Percentiles rank a stretch among this genome's conserved stretches.
Conservation (phyloP, 192 early-diverging fungal species). For the Neocallimastix lanati region DNA sequence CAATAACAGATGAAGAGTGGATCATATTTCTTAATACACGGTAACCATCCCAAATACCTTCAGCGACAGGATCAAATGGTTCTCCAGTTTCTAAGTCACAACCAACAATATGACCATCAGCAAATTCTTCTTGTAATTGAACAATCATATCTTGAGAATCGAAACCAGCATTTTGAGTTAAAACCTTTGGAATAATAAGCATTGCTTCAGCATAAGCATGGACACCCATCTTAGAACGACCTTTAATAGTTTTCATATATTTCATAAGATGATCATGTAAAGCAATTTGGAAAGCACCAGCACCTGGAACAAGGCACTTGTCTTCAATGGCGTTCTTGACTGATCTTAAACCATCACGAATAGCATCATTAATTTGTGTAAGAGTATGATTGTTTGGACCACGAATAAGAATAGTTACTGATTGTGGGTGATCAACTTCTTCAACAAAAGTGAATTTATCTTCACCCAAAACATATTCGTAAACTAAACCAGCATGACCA, state of each 20-base stretch:
- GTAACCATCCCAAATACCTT: slow-evolving; percentile 98
- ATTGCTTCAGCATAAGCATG: slow-evolving; percentile 92
- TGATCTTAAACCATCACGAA: slow-evolving; percentile 91
- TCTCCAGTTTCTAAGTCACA: slow-evolving; percentile 88
- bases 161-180: slow-evolving; percentile 88
- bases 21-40: slow-evolving; percentile 90
- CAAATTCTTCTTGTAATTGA: slow-evolving; percentile 75
- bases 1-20: slow-evolving; percentile 95
- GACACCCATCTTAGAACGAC: slow-evolving; percentile 87
- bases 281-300: slow-evolving; percentile 90
- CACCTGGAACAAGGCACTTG: slow-evolving; percentile 69
- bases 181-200: slow-evolving; percentile 88
- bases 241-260: slow-evolving; percentile 76
- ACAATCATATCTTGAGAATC: slow-evolving; percentile 94
- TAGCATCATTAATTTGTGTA: slow-evolving; percentile 88
- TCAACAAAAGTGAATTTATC: slow-evolving; percentile 99
- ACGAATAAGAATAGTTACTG: slow-evolving; percentile 76
- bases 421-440: slow-evolving; percentile 74
- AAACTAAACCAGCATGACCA: slow-evolving; percentile 78
- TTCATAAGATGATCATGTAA: slow-evolving; percentile 63
- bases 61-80: slow-evolving; percentile 69
- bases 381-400: slow-evolving; percentile 84
- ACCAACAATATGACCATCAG: slow-evolving; percentile 77
- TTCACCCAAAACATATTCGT: slow-evolving; percentile 93
- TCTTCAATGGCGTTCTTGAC: slow-evolving; percentile 99